Evolutionary conservation across 2,329 filamentous ascomycete species (phyloP), one percentile per base, ranked within the genome.

Genomic region (Kalaharituber pfeilii): DNA sequence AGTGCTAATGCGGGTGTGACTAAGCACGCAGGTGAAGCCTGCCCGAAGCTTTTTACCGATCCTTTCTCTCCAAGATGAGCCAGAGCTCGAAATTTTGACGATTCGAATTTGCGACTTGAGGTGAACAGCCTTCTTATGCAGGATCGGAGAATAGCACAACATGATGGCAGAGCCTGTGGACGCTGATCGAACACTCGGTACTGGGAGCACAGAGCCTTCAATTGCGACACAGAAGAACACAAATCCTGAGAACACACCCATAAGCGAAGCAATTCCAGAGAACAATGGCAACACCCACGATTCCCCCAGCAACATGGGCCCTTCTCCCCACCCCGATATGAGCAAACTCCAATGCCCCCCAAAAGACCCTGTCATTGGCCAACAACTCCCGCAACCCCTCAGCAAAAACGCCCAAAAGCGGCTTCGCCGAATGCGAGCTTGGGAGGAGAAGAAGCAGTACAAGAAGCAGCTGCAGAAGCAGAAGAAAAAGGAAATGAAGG

Each of bases 341-440:
- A n/a, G n/a, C n/a, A n/a, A n/a, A n/a, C 30, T n/a, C n/a, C 30
- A 36, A 36, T 36, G 1, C 18, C 29, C 20, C 28, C 28, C 15
- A 28, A 39, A 42, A 39, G 13, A 11, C 29, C 20, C 50, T 13
- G 20, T 20, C 49, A 13, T 11, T n/a, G 49, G 20, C n/a, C n/a
- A 15, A 25, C 33, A 22, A 25, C 33, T 24, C 11, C 33, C 49
- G 51, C n/a, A 25, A 47, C 62, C 68, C 33, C 61, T 95, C 51
- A 94, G 89, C 18, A 96, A 96, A 65, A 93, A 82, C 64, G 83
- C 89, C 62, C 71, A 82, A 57, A 94, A 94, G 69, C 89, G 86
- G 65, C 72, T 86, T 52, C 79, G 76, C 57, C 80, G 79, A 53
- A 75, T 79, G 59, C 75, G 84, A 65, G 73, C 78, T 66, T 94